Evolutionary conservation across 2,329 filamentous ascomycete genomes (phyloP), one percentile per base, ranked within the genome.

Genomic region (Aspergillus amoenus): DNA sequence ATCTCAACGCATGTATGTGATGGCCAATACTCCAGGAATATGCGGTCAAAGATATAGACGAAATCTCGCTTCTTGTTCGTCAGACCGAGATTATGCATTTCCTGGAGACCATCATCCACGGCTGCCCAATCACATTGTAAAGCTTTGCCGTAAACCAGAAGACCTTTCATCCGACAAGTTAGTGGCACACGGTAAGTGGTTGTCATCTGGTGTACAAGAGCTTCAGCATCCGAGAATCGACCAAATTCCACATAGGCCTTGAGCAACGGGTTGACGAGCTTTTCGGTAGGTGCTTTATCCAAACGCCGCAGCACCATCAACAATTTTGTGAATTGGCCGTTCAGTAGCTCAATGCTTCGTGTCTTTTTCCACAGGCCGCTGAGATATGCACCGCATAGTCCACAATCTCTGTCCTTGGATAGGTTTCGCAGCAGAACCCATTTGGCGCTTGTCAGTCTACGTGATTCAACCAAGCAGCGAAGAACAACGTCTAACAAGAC

Each of bases 21-120:
- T 5, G 73, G 66, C 67, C 73, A 77, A 49, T 71, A 77, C 59
- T 77, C 74, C 37, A 77, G 61, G 43, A 77, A 76, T 43, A 77
- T 68, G 22, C 73, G 72, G 53, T 77, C 73, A 47, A 77, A 77
- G 21, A 69, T 63, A 5, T 64, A 64, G 2, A 62, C 49, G 43
- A 77, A 76, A 46, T 70, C 65, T 6, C 52, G 59, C 52, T 66
- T 62, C 15, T 64, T 62, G 5, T 58, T 61, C 12, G 73, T 71
- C 32, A 73, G 56, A 5, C 68, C 68, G 7, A 70, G 66, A 8
- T 67, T 60, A 45, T 76, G 70, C 66, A 78, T 73, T 44, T 72
- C 68, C 42, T 70, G 57, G 47, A 79, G 58, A n/a, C 68, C 72
- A n/a, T 57, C 59, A 46, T 74, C 66, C 9, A 78, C 76, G 12